Conservation (phyloP, 2,329 filamentous ascomycete genomes). For the Fusarium sp. region DNA sequence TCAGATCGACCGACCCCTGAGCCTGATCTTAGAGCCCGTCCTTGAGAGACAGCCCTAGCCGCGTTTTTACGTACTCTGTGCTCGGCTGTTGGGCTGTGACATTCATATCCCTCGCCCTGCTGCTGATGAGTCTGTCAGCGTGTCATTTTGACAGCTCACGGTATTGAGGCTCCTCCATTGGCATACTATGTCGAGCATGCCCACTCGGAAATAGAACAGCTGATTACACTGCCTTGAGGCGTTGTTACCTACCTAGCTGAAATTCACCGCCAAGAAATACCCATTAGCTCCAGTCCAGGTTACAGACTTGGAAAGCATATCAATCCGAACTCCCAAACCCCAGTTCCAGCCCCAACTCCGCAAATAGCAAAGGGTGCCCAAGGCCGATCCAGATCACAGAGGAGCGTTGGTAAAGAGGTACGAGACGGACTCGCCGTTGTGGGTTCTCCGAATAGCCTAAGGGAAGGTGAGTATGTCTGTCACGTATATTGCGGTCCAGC, state of each 20-base stretch:
- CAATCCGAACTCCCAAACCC: not conserved
- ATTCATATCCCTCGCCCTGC: not conserved
- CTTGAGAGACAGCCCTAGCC: not conserved
- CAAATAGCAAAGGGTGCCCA: not conserved
- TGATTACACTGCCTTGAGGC: not conserved
- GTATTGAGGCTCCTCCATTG: not conserved
- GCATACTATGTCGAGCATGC: not conserved
- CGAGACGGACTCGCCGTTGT: constrained; percentile 73
- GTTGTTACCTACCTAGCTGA: not conserved
- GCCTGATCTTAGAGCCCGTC: not conserved
- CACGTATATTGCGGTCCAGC: not conserved
- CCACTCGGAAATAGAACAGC: not conserved
- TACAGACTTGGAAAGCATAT: not conserved
- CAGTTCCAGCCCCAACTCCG: not conserved
- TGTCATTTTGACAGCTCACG: not conserved
- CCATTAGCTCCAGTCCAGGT: not conserved
- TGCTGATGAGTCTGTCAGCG: not conserved
- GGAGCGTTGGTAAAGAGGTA: constrained; percentile 76
- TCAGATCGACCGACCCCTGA: constrained; percentile 1
- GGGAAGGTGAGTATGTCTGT: constrained; percentile 5
- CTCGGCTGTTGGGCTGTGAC: too few relatives aligned
- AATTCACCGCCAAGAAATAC: not conserved
- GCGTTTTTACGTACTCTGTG: not conserved
- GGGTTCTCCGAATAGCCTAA: constrained; percentile 73
- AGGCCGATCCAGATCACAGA: not conserved